phyloP scores from a whole-genome alignment of 2,329 filamentous ascomycete genomes.

The Colletotrichum trifolii region DNA sequence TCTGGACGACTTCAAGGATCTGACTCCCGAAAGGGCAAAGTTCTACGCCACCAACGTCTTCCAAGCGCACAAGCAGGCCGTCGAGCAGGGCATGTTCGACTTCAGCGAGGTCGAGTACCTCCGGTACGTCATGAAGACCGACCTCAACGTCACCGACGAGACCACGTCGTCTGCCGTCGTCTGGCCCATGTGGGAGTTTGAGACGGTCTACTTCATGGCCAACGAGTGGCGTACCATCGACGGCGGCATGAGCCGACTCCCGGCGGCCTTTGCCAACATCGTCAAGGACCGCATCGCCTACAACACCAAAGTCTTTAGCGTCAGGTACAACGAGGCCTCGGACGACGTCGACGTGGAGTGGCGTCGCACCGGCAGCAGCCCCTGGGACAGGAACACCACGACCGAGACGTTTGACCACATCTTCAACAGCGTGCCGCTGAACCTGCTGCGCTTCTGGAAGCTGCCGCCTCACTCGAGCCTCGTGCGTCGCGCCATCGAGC shows the following conservation, averaged over 20 bases:
- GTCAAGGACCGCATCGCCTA: slow-evolving; percentile 41
- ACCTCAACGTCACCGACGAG: slow-evolving; percentile 51
- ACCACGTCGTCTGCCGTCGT: slow-evolving; percentile 41
- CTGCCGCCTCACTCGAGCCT: slow-evolving; percentile 48
- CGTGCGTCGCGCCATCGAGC: slow-evolving; percentile 41
- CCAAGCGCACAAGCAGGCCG: slow-evolving; percentile 44
- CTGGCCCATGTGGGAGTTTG: slow-evolving; percentile 47
- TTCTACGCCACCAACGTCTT: slow-evolving; percentile 44
- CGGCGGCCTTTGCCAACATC: slow-evolving; percentile 48
- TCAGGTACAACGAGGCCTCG: slow-evolving; percentile 40
- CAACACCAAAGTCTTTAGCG: slow-evolving; percentile 40
- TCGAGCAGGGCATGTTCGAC: slow-evolving; percentile 43
- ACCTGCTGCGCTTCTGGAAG: slow-evolving; percentile 50
- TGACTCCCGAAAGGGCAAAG: slow-evolving; percentile 39
- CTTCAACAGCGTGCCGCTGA: slow-evolving; percentile 51
- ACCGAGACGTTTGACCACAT: slow-evolving; percentile 51
- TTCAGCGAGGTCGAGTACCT: slow-evolving; percentile 46
- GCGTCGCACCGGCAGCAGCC: slow-evolving; percentile 39
- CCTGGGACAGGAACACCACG: slow-evolving; percentile 39
- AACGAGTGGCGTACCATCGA: slow-evolving; percentile 44
- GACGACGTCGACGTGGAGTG: slow-evolving; percentile 39
- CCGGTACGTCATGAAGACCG: slow-evolving; percentile 47
- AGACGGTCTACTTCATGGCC: slow-evolving; percentile 42
- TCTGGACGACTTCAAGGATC: slow-evolving; percentile 42
- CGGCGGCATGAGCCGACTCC: slow-evolving; percentile 48